These are phyloP conservation scores for Auriculariales sp. DNA, from an alignment of 768 basidiomycete species.

Conservation along the genomic window DNA sequence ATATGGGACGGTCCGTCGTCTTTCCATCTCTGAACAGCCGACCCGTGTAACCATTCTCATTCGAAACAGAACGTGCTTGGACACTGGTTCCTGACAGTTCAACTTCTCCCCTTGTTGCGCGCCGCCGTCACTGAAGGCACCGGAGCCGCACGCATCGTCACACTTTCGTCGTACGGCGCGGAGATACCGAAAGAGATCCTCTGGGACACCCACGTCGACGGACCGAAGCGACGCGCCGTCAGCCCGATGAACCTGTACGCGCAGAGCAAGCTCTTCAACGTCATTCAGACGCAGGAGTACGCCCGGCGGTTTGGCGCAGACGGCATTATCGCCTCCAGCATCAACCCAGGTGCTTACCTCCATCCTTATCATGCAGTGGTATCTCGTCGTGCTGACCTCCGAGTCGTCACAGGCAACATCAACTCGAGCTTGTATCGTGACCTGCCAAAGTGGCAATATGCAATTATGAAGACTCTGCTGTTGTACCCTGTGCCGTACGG, in stretches of 20 bases:
- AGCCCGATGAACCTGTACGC: not conserved
- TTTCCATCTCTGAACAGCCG: not conserved
- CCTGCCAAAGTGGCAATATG: not conserved
- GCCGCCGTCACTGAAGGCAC: slow-evolving; percentile 1
- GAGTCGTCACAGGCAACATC: not conserved
- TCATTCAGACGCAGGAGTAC: slow-evolving; percentile 9
- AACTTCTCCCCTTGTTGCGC: slow-evolving; percentile 8
- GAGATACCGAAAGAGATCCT: not conserved
- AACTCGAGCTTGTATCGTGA: not conserved
- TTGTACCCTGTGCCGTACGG: not conserved
- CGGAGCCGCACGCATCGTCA: slow-evolving; percentile 3
- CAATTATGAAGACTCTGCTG: not conserved
- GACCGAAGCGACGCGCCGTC: not conserved
- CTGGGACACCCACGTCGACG: not conserved
- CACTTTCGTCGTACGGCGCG: not conserved
- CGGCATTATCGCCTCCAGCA: slow-evolving; percentile 6
- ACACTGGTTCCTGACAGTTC: slow-evolving; percentile 8
- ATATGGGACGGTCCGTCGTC: slow-evolving; percentile 6
- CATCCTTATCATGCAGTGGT: not conserved
- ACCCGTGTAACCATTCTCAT: not conserved
- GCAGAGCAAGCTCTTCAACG: slow-evolving; percentile 3
- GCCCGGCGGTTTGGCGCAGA: slow-evolving; percentile 6
- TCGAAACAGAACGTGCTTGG: slow-evolving; percentile 10
- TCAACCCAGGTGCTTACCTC: slow-evolving; percentile 10
- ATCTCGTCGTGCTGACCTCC: not conserved